These are phyloP conservation scores for Suhomyces maxii DNA, from an alignment of 1,139 yeast species.

Conservation along the genomic window DNA sequence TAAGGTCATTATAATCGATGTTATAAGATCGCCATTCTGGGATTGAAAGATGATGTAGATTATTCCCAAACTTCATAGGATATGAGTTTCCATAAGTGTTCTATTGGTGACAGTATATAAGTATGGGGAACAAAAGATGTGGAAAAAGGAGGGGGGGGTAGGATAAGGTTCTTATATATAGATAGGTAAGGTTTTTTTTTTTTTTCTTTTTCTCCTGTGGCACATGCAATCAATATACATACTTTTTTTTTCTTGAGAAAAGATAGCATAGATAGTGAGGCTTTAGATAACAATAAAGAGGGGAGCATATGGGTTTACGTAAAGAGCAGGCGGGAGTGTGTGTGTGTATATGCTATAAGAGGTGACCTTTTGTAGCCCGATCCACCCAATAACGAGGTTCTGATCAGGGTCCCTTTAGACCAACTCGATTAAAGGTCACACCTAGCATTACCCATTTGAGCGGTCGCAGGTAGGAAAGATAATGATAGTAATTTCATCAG, in stretches of 20 bases:
- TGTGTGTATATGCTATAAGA: too few species aligned
- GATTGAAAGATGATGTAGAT: slow-evolving; percentile 69
- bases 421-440: slow-evolving; percentile 1
- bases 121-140: neutral
- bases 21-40: slow-evolving; percentile 89
- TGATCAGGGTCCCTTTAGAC: neutral
- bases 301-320: too few species aligned
- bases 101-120: neutral
- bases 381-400: neutral
- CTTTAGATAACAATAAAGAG: too few species aligned
- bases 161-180: neutral
- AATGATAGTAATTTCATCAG: neutral
- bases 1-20: slow-evolving; percentile 77
- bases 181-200: neutral
- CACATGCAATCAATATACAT: neutral
- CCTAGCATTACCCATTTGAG: slow-evolving; percentile 3
- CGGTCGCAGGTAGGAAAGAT: neutral
- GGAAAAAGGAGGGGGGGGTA: neutral
- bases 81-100: neutral
- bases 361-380: neutral
- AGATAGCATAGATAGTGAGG: too few species aligned
- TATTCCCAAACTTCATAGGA: slow-evolving; percentile 82
- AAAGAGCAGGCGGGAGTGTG: too few species aligned
- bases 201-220: neutral
- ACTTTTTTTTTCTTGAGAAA: too few species aligned